Percentiles rank a stretch among this genome's conserved stretches.
Evolutionary conservation across 768 basidiomycete genomes (phyloP).

Genomic region (Leccinum variicolor): DNA sequence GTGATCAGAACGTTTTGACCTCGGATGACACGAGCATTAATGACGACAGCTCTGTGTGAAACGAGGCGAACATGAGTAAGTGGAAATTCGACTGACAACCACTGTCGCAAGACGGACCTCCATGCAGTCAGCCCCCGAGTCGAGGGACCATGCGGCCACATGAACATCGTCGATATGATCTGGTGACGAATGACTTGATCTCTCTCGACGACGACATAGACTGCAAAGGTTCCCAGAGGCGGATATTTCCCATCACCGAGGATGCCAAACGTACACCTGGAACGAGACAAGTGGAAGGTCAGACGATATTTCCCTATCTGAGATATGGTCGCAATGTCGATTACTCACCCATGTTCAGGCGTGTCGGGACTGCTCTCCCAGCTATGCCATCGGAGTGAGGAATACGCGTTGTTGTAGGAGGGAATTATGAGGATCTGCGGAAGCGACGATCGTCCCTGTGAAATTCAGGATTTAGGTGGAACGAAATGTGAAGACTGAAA

Average conservation of each 20-base stretch:
- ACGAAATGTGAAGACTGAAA: neutral
- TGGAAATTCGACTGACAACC: too few relatives aligned
- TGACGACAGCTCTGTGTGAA: too few relatives aligned
- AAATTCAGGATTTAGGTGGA: neutral
- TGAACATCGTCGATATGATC: constrained; percentile 62
- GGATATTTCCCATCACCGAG: too few relatives aligned
- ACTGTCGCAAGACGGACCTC: too few relatives aligned
- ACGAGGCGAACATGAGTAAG: too few relatives aligned
- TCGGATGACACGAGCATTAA: too few relatives aligned
- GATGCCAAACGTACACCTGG: too few relatives aligned
- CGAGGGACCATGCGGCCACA: constrained; percentile 74
- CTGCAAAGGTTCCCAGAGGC: constrained; percentile 67
- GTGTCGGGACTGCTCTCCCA: constrained; percentile 64
- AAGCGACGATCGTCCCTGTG: constrained; percentile 61
- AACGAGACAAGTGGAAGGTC: neutral
- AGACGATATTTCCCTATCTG: neutral
- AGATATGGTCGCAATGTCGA: neutral
- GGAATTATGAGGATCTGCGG: constrained; percentile 50
- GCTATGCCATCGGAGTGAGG: constrained; percentile 67
- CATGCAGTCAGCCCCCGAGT: constrained; percentile 70
- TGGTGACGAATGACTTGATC: constrained; percentile 65
- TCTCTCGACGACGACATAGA: constrained; percentile 74
- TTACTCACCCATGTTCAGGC: constrained; percentile 61
- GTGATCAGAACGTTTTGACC: too few relatives aligned
- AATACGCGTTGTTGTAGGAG: constrained; percentile 68